These are phyloP conservation scores for Fraxinus albicans DNA, from an alignment of 305 asterid species.

Conservation along the genomic window DNA sequence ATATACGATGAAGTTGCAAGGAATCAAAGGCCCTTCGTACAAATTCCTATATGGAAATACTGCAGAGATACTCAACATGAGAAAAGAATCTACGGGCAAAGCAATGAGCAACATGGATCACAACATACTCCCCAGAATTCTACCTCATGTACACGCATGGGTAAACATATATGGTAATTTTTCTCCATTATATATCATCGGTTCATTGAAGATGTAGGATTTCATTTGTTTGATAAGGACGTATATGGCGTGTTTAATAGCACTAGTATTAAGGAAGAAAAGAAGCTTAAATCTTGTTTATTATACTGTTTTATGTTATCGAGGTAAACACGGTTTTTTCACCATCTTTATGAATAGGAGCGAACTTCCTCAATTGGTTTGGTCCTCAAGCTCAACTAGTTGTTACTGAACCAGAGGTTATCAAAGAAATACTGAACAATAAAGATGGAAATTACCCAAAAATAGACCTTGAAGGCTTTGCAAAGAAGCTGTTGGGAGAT, in stretches of 20 bases:
- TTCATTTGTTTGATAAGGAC: neutral
- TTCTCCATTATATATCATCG: neutral
- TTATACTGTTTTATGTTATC: neutral
- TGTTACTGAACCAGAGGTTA: constrained; percentile 57
- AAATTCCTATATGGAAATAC: constrained; percentile 64
- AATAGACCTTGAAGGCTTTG: constrained; percentile 49
- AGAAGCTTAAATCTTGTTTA: neutral
- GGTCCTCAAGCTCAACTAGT: constrained; percentile 64
- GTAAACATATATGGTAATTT: constrained; percentile 44
- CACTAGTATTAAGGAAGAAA: neutral
- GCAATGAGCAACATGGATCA: constrained; percentile 58
- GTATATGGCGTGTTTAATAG: neutral
- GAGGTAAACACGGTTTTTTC: neutral
- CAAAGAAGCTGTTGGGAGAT: constrained; percentile 62
- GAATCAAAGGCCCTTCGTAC: constrained; percentile 65
- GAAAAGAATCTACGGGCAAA: constrained; percentile 29
- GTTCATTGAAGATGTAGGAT: neutral
- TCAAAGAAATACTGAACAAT: constrained; percentile 57
- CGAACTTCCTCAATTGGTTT: constrained; percentile 51
- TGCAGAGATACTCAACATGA: constrained; percentile 50
- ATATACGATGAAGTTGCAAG: constrained; percentile 48
- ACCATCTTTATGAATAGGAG: constrained; percentile 28
- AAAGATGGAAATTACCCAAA: constrained; percentile 50
- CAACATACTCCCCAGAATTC: constrained; percentile 55
- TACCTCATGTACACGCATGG: constrained; percentile 66